phyloP scores from a whole-genome alignment of 495 filamentous ascomycete species.

The Aspergillus biplanus region DNA sequence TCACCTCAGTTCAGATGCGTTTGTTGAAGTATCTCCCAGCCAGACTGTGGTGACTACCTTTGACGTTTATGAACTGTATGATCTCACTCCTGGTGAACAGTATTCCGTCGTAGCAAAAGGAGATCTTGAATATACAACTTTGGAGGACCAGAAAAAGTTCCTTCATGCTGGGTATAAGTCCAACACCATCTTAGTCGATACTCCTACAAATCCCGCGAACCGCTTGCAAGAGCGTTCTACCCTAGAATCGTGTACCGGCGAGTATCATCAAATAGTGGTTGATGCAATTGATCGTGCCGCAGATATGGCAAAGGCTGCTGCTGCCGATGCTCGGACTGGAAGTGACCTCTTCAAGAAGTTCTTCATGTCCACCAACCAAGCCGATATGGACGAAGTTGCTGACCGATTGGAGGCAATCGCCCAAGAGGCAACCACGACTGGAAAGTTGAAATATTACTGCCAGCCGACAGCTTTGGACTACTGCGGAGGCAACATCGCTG shows the following conservation, averaged over 20 bases:
- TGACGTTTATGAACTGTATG: constrained; percentile 21
- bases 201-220: constrained; percentile 4
- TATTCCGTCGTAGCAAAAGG: constrained; percentile 23
- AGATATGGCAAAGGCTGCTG: constrained; percentile 24
- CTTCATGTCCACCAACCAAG: constrained; percentile 21
- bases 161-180: constrained; percentile 12
- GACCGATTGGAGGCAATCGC: constrained; percentile 25
- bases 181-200: constrained; percentile 20
- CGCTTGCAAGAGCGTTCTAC: constrained; percentile 15
- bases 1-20: constrained; percentile 21
- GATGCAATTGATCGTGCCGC: constrained; percentile 18
- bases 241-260: constrained; percentile 16
- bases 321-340: constrained; percentile 22
- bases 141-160: constrained; percentile 15
- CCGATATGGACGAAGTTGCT: constrained; percentile 18
- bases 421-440: constrained; percentile 19
- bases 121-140: constrained; percentile 19
- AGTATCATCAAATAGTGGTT: constrained; percentile 20
- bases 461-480: constrained; percentile 17
- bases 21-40: constrained; percentile 19
- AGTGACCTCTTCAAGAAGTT: constrained; percentile 23
- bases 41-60: constrained; percentile 24
- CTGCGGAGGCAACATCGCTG: constrained; percentile 25
- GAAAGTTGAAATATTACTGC: constrained; percentile 25
- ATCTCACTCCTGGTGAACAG: constrained; percentile 11